Evolutionary conservation across 306 rosid genomes (phyloP).

Genomic region (Cajanus cajan): DNA sequence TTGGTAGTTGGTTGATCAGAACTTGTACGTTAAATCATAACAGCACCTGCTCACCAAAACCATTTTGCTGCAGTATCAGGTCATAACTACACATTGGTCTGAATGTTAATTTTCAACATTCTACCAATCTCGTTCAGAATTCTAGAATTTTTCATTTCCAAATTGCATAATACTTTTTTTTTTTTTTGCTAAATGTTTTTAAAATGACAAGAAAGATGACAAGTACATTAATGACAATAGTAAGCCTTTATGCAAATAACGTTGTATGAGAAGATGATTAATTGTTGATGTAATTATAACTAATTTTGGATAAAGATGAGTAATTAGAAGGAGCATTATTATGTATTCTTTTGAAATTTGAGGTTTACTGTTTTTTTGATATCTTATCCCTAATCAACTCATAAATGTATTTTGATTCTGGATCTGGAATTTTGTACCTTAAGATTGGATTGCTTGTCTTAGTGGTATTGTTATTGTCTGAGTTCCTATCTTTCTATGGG

Average conservation of each 20-base stretch:
- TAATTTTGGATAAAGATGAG: background rate
- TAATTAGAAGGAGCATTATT: background rate
- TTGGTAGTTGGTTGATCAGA: background rate
- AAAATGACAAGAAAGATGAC: background rate
- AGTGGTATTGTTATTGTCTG: background rate
- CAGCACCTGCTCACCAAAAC: background rate
- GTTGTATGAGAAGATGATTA: background rate
- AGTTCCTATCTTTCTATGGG: background rate
- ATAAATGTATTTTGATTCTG: background rate
- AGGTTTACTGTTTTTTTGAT: background rate
- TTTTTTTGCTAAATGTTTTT: background rate
- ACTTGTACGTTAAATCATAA: background rate
- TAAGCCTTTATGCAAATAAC: background rate
- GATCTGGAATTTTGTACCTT: background rate
- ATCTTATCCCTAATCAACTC: background rate
- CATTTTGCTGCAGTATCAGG: background rate
- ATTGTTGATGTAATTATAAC: constrained; percentile 4
- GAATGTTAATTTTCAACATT: too few species aligned
- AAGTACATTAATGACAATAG: background rate
- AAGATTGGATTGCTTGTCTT: background rate
- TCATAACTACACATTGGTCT: background rate
- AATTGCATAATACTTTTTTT: background rate
- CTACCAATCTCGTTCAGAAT: too few species aligned
- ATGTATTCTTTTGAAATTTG: background rate
- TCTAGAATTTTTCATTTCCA: too few species aligned